Base-by-base conservation (phyloP, 176 grass and related monocot species). In the Elymus sibiricus region DNA sequence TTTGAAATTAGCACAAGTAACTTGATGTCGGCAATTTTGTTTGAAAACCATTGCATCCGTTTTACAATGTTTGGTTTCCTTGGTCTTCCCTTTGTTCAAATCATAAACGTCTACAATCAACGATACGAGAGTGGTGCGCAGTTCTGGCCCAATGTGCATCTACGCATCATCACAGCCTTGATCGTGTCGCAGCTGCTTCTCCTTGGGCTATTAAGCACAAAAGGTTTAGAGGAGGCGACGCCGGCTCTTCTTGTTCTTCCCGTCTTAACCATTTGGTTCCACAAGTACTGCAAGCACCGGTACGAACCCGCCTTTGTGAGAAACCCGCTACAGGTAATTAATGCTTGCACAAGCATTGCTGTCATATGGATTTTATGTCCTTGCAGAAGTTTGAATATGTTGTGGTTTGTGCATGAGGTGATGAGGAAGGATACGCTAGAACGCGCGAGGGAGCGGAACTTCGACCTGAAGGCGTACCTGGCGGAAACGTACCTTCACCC, bases 91-190 rank as follows among this genome's bases (percentile, higher is more conserved):
- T n/a, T 25, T 71, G 78, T 49, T 51, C 37, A 98, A 93, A 98
- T 98, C 78, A 98, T 98, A 76, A 98, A 98, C 39, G 96, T 98
- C 21, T 98, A 98, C 90, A 90, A 95, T 47, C 96, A 98, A 89
- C 92, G 80, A 81, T 98, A 98, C 39, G 96, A 98, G 79, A 98
- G 93, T 0, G 93, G 78, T 0, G 96, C 92, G 5, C 93, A 92
- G 72, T 98, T 98, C 56, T 98, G 96, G 96, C 96, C 96, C 51
- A 93, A 89, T 14, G 96, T 98, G 28, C 96, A 98, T 77, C 59
- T 76, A 8, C 96, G 93, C 29, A 92, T 98, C 53, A 88, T 98
- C 35, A 51, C 31, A 51, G 96, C 96, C 11, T 76, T 98, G 86
- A 62, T 95, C 11, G 79, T 95, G 77, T 95, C 96, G 1, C 96